Base-by-base conservation (phyloP, 2,329 filamentous ascomycete species). In the Corinectria fuckeliana region DNA sequence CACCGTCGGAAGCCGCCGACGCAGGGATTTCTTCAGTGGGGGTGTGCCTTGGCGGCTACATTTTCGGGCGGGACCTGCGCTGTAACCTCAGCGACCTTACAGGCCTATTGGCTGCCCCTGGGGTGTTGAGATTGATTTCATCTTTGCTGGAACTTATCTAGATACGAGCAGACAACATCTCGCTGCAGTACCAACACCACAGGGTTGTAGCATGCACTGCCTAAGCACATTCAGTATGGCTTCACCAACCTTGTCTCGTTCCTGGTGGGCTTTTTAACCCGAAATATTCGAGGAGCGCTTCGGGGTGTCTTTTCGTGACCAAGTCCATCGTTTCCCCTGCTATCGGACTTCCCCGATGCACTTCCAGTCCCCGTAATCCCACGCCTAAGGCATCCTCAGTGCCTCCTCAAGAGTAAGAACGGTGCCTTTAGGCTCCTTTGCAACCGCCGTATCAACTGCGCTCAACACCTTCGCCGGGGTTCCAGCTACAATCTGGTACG, bases 1-100 rank as follows among this genome's bases (percentile, higher is more conserved):
- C 28, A 52, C 32, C 49, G 50, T 68, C 66, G 66, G 66, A 69
- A 60, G 50, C 54, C 66, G 63, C 66, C 66, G 66, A 69, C 18
- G 49, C 50, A 60, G 42, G 58, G 50, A 47, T 56, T 39, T 18
- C 23, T 53, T 42, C 42, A 56, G 57, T 51, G 51, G 51, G 45
- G 47, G 16, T 21, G 4, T 7, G 8, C 25, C 42, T 45, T 45
- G 42, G 42, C 42, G 23, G n/a, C n/a, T 45, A 18, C 42, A 36
- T 36, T 36, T 36, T 36, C 32, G 26, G 42, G 42, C 23, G 42
- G n/a, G 20, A 9, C 39, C 39, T 44, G 56, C 28, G 38, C 38
- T 50, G 47, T 44, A 59, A 59, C 56, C 44, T 41, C 50, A 45
- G 44, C 34, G 42, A 8, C 13, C 34, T 41, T 32, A 18, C 25